Evolutionary conservation across 2,329 filamentous ascomycete genomes (phyloP).

Genomic region (Dryadomyces sulphureus): DNA sequence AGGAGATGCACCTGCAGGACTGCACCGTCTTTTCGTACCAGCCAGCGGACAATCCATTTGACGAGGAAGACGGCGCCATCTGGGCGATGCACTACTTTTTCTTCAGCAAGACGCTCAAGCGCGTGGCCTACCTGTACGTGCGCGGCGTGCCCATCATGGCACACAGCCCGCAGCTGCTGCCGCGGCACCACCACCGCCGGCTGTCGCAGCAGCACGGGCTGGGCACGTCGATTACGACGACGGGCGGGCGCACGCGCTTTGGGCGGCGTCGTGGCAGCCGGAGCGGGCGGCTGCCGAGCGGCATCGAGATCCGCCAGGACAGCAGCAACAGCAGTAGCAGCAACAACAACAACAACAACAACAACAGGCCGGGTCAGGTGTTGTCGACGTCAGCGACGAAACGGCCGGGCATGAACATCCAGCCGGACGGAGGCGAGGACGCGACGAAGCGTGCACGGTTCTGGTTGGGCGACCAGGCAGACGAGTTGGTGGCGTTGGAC

Average conservation of each 20-base stretch:
- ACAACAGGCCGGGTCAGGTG: neutral
- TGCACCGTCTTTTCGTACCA: conserved; percentile 84
- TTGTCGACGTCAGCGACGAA: conserved; percentile 1
- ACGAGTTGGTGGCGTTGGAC: conserved; percentile 26
- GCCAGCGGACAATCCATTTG: conserved; percentile 79
- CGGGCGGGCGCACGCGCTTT: conserved; percentile 2
- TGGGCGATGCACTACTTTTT: conserved; percentile 97
- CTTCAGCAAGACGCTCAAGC: conserved; percentile 84
- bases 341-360: neutral
- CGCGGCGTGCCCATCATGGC: conserved; percentile 71
- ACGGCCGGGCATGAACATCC: conserved; percentile 10
- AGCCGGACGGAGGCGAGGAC: conserved; percentile 23
- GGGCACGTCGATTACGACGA: conserved; percentile 6
- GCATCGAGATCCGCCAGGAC: conserved; percentile 1
- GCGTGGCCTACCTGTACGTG: conserved; percentile 87
- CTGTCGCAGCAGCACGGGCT: conserved; percentile 4
- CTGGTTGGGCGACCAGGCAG: conserved; percentile 63
- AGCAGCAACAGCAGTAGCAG: neutral
- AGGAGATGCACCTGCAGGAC: conserved; percentile 83
- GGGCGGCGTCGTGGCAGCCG: conserved; percentile 9
- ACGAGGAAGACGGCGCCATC: conserved; percentile 82
- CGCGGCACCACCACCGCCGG: conserved; percentile 14
- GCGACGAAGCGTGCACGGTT: conserved; percentile 72
- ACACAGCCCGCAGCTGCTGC: conserved; percentile 36
- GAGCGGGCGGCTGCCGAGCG: conserved; percentile 1